A percentile compares a stretch with the other conserved stretches of the same genome.
Conservation (phyloP, 768 basidiomycete species). For the Collybia sp. region DNA sequence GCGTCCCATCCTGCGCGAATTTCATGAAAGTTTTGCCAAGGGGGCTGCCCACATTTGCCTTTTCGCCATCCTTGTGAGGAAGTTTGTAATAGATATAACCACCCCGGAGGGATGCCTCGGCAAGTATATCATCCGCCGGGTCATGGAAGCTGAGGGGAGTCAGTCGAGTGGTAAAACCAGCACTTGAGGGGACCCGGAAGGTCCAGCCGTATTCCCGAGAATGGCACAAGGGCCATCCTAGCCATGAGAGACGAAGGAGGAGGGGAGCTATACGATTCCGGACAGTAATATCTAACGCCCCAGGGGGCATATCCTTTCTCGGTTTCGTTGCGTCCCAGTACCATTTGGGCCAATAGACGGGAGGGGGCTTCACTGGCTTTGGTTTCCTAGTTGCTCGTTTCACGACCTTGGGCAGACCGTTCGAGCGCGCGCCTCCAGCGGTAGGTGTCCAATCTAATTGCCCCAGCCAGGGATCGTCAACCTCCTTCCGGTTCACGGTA, state of each 20-base stretch:
- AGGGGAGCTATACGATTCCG: slow-evolving; percentile 81
- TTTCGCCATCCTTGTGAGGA: slow-evolving; percentile 94
- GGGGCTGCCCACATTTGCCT: slow-evolving; percentile 92
- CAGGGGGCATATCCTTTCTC: slow-evolving; percentile 60
- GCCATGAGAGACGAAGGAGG: slow-evolving; percentile 84
- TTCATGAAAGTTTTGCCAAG: slow-evolving; percentile 87
- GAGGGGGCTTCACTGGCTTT: slow-evolving; percentile 35
- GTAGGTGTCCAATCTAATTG: slow-evolving; percentile 67
- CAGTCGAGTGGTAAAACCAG: slow-evolving; percentile 40
- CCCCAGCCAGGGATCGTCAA: slow-evolving; percentile 48
- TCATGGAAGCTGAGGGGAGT: slow-evolving; percentile 55
- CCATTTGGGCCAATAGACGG: slow-evolving; percentile 91
- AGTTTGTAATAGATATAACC: slow-evolving; percentile 81
- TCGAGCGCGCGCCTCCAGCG: not conserved
- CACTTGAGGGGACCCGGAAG: slow-evolving; percentile 64
- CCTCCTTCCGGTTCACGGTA: slow-evolving; percentile 18
- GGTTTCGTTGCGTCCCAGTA: slow-evolving; percentile 87
- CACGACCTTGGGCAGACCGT: slow-evolving; percentile 4
- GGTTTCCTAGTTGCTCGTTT: slow-evolving; percentile 23
- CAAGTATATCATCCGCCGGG: slow-evolving; percentile 53
- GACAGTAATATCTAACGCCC: slow-evolving; percentile 79
- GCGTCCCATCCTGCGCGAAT: slow-evolving; percentile 80
- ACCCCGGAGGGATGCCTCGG: slow-evolving; percentile 40
- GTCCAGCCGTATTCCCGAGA: slow-evolving; percentile 90
- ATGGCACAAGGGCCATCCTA: slow-evolving; percentile 77